phyloP scores from a whole-genome alignment of 306 rosid species.

The Herpetospermum pedunculosum region DNA sequence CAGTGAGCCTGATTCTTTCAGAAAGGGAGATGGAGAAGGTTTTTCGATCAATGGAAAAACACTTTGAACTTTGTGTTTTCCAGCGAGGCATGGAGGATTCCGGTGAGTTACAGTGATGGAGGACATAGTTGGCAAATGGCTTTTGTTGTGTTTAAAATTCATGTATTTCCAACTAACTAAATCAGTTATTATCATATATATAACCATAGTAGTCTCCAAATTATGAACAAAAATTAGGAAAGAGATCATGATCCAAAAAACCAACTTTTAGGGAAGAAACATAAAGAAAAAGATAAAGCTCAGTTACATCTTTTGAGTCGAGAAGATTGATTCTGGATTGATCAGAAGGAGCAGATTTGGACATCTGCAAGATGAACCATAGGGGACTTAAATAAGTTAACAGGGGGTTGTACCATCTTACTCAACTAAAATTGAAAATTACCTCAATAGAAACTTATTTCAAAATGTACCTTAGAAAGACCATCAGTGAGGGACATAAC shows the following conservation, averaged over 20 bases:
- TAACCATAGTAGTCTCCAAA: neutral
- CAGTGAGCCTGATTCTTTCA: no score
- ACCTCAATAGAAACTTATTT: neutral
- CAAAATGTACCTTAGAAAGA: slow-evolving; percentile 56
- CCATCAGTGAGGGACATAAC: slow-evolving; percentile 96
- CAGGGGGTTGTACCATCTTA: neutral
- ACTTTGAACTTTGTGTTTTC: no score
- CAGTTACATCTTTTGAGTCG: slow-evolving; percentile 83
- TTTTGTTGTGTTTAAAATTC: neutral
- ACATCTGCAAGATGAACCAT: slow-evolving; percentile 58
- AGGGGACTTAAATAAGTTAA: slow-evolving; percentile 3
- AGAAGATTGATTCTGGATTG: slow-evolving; percentile 93
- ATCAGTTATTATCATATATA: neutral
- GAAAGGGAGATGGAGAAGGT: no score
- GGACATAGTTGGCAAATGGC: no score
- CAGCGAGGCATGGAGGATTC: no score
- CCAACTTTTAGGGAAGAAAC: slow-evolving; percentile 4
- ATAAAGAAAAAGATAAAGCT: neutral
- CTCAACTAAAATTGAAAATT: neutral
- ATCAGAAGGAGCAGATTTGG: slow-evolving; percentile 95
- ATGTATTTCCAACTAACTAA: neutral
- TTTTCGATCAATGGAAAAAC: no score
- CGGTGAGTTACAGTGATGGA: no score
- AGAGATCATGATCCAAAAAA: neutral
- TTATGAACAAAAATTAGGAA: slow-evolving; percentile 10